phyloP scores from a whole-genome alignment of 495 filamentous ascomycete genomes.

The Penicillium macrosclerotiorum region DNA sequence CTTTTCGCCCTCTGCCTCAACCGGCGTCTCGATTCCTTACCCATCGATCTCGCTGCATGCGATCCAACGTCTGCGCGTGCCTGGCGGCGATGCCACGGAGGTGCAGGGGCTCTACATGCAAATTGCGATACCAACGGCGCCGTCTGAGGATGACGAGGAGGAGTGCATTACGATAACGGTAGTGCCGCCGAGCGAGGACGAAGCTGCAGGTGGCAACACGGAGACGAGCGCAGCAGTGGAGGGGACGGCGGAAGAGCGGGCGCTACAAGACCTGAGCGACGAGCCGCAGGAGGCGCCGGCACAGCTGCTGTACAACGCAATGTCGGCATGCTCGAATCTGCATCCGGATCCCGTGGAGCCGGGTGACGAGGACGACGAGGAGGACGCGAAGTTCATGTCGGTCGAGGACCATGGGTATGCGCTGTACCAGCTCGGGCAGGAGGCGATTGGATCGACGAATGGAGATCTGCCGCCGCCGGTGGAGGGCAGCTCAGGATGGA shows the following conservation, averaged over 20 bases:
- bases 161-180: slow-evolving; percentile 72
- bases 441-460: slow-evolving; percentile 26
- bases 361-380: slow-evolving; percentile 44
- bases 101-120: slow-evolving; percentile 76
- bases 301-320: slow-evolving; percentile 67
- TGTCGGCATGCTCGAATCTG: slow-evolving; percentile 83
- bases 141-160: slow-evolving; percentile 57
- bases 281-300: slow-evolving; percentile 36
- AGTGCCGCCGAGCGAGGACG: slow-evolving; percentile 46
- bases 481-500: slow-evolving; percentile 89
- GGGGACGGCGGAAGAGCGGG: slow-evolving; percentile 15
- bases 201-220: slow-evolving; percentile 3
- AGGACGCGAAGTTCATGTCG: slow-evolving; percentile 32
- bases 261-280: slow-evolving; percentile 29
- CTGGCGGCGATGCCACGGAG: slow-evolving; percentile 32
- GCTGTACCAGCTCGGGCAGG: slow-evolving; percentile 26
- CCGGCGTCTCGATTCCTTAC: slow-evolving; percentile 81
- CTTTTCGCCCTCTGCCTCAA: slow-evolving; percentile 57
- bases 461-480: slow-evolving; percentile 70
- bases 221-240: slow-evolving; percentile 6
- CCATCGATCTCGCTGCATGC: slow-evolving; percentile 86
- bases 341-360: slow-evolving; percentile 72
- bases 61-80: slow-evolving; percentile 60
- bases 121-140: slow-evolving; percentile 58
- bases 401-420: slow-evolving; percentile 33